Evolutionary conservation across 2,329 filamentous ascomycete genomes (phyloP), one percentile per base, ranked within the genome.

Genomic region (Lasiodiplodia hormozganensis): DNA sequence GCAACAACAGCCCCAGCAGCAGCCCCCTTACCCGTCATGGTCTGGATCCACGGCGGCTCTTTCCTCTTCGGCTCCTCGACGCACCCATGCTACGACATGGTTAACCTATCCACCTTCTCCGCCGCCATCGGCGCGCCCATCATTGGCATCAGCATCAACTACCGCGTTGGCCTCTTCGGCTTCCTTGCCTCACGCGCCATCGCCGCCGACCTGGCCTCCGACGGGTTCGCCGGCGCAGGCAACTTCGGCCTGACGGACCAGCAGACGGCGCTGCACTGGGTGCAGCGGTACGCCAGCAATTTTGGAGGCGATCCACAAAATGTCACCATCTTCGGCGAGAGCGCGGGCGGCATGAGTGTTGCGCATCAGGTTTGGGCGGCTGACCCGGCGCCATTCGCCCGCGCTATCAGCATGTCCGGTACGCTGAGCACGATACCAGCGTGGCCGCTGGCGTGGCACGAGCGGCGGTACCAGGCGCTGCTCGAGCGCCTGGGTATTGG

Each of bases 101-200:
- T 77, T 75, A 10, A 77, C 75, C 18, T 72, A 72, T 0, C 78
- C 4, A 6, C 57, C 8, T n/a, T 18, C 43, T 18, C 36, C 3
- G 2, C 23, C 57, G 16, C 14, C 0, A 2, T 12, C 38, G 38
- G 12, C 7, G 2, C 91, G 78, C 89, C 90, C 0, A 88, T 94
- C 70, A 80, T 96, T 57, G 92, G 89, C 67, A 92, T 95, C 0
- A 86, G 89, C 0, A 88, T 94, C 75, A 95, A 94, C 80, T 94
- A 96, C 79, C 89, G 92, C 2, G 82, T 92, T 0, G 90, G 87
- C 10, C 90, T 88, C 0, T 94, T 93, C 70, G 92, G 92, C 0
- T 94, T 95, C 75, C 77, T 92, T 34, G 84, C 86, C 2, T 38
- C 31, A 0, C 7, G 0, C 18, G 6, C 31, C n/a, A 57, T 57